phyloP scores from a whole-genome alignment of 2,329 filamentous ascomycete species.

The Nigrograna mackinnonii region DNA sequence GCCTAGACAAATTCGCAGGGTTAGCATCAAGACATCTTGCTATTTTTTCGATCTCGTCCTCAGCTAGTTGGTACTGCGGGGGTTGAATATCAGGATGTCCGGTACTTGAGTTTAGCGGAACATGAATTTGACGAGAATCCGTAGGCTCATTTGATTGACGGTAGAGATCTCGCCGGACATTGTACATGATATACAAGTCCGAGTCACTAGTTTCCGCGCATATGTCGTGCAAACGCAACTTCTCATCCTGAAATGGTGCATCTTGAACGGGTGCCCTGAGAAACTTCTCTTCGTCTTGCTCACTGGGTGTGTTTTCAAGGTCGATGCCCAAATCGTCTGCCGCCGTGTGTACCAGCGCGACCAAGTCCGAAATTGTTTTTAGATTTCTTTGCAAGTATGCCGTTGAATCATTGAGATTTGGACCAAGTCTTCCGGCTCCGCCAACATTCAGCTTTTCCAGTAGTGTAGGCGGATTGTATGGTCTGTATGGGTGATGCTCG shows the following conservation, averaged over 20 bases:
- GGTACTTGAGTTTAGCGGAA: constrained; percentile 30
- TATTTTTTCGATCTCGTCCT: too few relatives aligned
- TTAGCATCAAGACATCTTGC: too few relatives aligned
- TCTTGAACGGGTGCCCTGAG: constrained; percentile 18
- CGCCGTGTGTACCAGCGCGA: constrained; percentile 39
- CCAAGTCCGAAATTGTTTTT: constrained; percentile 36
- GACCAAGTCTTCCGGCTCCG: constrained; percentile 21
- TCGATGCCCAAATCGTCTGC: constrained; percentile 40
- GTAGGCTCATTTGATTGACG: constrained; percentile 22
- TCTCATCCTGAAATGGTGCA: constrained; percentile 9
- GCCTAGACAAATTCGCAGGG: neutral
- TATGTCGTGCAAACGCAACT: too few relatives aligned
- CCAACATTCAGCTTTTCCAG: constrained; percentile 30
- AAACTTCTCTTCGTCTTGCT: constrained; percentile 28
- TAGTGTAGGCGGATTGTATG: constrained; percentile 19
- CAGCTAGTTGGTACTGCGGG: neutral
- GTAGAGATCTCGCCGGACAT: too few relatives aligned
- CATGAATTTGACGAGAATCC: constrained; percentile 23
- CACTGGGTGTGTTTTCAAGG: constrained; percentile 23
- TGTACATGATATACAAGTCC: too few relatives aligned
- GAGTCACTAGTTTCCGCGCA: too few relatives aligned
- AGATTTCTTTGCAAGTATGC: constrained; percentile 20
- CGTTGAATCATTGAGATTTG: constrained; percentile 35
- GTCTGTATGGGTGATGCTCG: constrained; percentile 3
- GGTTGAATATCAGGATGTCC: neutral